Base-by-base conservation (phyloP, 1,284 basidiomycete species). In the Tilletia indica region DNA sequence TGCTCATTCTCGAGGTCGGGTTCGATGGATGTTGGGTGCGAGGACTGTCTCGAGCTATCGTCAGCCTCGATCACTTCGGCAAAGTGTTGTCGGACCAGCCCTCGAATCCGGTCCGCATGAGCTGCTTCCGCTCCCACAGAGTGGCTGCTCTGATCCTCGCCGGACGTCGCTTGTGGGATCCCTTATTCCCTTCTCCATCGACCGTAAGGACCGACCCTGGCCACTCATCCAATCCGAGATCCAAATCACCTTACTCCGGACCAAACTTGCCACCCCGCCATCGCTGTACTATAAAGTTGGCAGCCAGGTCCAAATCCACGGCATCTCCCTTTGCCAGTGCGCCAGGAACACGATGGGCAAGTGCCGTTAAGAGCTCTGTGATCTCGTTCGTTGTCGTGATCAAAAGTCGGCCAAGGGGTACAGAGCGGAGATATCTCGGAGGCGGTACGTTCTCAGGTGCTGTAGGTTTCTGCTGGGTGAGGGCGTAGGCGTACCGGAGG, bases 321-420 rank as follows among this genome's bases (percentile, higher is more conserved):
- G 72, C 58, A 8, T 78, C 80, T 6, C 80, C 78, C 38, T 78
- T 78, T 2, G 72, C 70, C 1, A 81, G 71, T 2, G 80, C 78
- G 1, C 82, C 82, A 2, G 82, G 82, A 3, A 81, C 79, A 31
- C 77, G 74, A 8, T 71, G 71, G 0, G 82, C 82, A 0, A 83
- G 73, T 14, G 70, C 68, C 54, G 68, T 68, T 0, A 84, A 71
- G 5, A 82, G 70, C 38, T 71, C 70, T 0, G 31, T 12, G 68
- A 80, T 72, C n/a, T 72, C 70, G 66, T 84, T 82, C 6, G 82
- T 84, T 21, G 73, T 73, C 58, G 0, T 4, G n/a, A 14, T 25
- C 5, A 47, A 39, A 11, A 21, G 64, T 8, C 42, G 38, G 38
- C 9, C n/a, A 6, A 12, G 38, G 6, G 64, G 25, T 21, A 19